Conservation (phyloP, 177 flowering plant genomes). For the Vitis hybrid region DNA sequence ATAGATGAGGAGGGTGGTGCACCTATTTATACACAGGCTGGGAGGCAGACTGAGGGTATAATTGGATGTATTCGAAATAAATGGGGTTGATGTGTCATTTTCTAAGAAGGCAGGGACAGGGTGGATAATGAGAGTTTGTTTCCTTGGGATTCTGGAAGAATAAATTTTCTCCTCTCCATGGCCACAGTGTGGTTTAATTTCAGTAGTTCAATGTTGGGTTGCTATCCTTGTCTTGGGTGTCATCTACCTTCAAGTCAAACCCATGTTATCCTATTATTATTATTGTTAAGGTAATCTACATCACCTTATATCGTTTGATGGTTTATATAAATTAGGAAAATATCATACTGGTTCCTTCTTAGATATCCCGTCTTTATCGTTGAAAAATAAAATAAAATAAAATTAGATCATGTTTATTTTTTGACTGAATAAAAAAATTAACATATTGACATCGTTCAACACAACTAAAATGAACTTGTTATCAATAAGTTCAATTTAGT, state of each 20-base stretch:
- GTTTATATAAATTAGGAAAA: too few relatives aligned
- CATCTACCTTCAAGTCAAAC: not conserved
- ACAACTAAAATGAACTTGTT: too few relatives aligned
- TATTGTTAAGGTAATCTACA: too few relatives aligned
- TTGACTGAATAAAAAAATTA: too few relatives aligned
- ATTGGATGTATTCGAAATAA: slow-evolving; percentile 9
- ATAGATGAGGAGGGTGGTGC: slow-evolving; percentile 9
- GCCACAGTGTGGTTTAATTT: too few relatives aligned
- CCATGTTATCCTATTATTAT: not conserved
- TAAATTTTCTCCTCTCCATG: not conserved
- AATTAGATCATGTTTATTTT: too few relatives aligned
- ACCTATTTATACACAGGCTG: slow-evolving; percentile 20
- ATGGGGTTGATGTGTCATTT: slow-evolving; percentile 33
- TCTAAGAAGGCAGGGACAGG: slow-evolving; percentile 27
- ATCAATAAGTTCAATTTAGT: too few relatives aligned
- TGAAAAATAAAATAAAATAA: too few relatives aligned
- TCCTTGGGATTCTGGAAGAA: slow-evolving; percentile 21
- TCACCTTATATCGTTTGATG: too few relatives aligned
- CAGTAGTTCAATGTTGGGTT: too few relatives aligned
- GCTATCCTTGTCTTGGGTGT: too few relatives aligned
- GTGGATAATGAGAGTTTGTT: slow-evolving; percentile 19
- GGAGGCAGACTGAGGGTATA: slow-evolving; percentile 13
- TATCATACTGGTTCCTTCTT: accelerated
- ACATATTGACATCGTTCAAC: accelerated
- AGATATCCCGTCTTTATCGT: too few relatives aligned